Percentiles rank a stretch among this genome's conserved stretches.
Conservation (phyloP, 2,329 filamentous ascomycete genomes). For the Calonectria crousiana region DNA sequence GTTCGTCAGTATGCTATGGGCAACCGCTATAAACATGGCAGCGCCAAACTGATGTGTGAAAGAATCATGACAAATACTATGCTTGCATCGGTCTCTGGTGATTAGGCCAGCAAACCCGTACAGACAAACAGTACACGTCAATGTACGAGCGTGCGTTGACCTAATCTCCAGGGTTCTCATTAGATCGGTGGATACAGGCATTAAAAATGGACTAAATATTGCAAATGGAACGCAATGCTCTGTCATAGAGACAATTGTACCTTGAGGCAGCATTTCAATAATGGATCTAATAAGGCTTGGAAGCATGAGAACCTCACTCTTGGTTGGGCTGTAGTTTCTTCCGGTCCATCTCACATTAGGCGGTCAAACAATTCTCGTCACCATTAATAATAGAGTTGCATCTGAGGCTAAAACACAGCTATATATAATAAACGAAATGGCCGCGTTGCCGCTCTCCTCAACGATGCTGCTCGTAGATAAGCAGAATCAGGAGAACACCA, state of each 20-base stretch:
- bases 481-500: neutral
- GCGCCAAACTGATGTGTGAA: neutral
- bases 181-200: neutral
- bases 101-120: neutral
- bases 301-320: neutral
- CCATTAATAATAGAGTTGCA: neutral
- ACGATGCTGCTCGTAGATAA: neutral
- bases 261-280: neutral
- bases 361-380: neutral
- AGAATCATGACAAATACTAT: neutral
- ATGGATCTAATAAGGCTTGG: neutral
- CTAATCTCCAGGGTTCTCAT: neutral
- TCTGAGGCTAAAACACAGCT: neutral
- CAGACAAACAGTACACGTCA: neutral
- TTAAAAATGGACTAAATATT: neutral
- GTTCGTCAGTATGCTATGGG: neutral
- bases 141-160: neutral
- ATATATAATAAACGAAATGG: too few relatives aligned
- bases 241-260: neutral
- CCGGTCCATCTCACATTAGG: neutral
- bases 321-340: neutral
- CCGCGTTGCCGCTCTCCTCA: neutral
- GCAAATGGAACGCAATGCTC: neutral
- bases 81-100: neutral
- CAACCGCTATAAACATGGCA: neutral